Base-by-base conservation (phyloP, 352 stramenopile genomes). In the Thalassiosira mediterranea region DNA sequence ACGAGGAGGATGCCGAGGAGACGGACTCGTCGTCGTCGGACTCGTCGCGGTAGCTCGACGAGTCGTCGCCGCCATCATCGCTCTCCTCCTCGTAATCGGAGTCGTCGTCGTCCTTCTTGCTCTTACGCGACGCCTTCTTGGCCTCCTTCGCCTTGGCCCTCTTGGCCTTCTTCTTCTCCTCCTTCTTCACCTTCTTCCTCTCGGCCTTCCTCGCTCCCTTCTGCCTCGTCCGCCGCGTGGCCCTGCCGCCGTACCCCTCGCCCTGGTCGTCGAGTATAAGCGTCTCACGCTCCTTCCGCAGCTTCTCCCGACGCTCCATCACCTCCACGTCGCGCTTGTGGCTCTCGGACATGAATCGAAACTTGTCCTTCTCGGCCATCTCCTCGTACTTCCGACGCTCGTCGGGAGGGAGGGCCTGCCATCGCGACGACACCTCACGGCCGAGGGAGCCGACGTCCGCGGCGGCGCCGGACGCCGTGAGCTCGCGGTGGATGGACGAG, bases 261-360 rank as follows among this genome's bases (percentile, higher is more conserved):
- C 48, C 54, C 17, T 46, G 25, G 54, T 79, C 75, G 51, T 77
- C 71, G 13, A 86, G 25, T 25, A 88, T 64, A 1, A 86, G 25
- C 10, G 67, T 72, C 34, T 88, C 66, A 17, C 83, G 64, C 49
- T 85, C 82, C 53, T 77, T 70, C 46, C 80, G 65, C 19, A 84
- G 32, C 31, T 64, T 54, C 53, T 88, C 78, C 48, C 73, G 51
- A n/a, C 74, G 68, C 73, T 84, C 65, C 56, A 89, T 63, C 7
- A 79, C 75, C n/a, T 86, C 81, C 3, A 86, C 75, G 71, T 95
- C 90, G 23, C 89, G 86, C 48, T 78, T 57, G 56, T 88, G 84
- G 49, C 84, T 91, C 69, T 96, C 91, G 21, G 79, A 60, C 17
- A 73, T 25, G 70, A 92, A 96, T 32, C 93, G 82, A 29, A 61